Base-by-base conservation (phyloP, 305 asterid species). In the Fraxinus nigra region DNA sequence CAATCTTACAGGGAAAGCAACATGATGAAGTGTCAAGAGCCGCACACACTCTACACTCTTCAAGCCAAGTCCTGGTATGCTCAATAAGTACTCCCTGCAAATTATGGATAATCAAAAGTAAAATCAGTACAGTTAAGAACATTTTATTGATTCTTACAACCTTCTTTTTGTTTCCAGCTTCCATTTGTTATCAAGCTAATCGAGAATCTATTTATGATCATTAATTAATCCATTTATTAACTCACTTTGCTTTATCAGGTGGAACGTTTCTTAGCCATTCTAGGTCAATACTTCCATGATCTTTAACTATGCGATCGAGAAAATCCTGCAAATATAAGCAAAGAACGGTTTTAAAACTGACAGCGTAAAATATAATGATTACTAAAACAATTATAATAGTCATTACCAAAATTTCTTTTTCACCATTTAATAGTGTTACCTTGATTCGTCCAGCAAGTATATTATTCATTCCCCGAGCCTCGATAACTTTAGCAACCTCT, bases 31-130 rank as follows among this genome's bases (percentile, higher is more conserved):
- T 1, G 87, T 16, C 83, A 93, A 86, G 74, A 94, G 94, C 82
- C 92, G 81, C 78, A 94, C 84, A 9, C 98, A 94, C 84, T 90
- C 97, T 0, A 84, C 86, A 74, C 98, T 94, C 88, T 94, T 94
- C 84, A 91, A 81, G 3, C 93, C 96, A 40, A 94, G 75, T n/a
- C 98, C 94, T 0, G 11, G 1, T 7, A 89, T 63, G 80, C 95
- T 90, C 86, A 88, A 51, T 56, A 94, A 84, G 86, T 78, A 92
- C 18, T 87, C 87, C 91, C 97, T 92, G 61, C 6, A 79, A 69
- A 13, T 35, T 72, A 73, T 7, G 78, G 70, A n/a, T 32, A 70
- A 70, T 67, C 32, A 79, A 67, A 18, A 69, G 46, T 38, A 65
- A 2, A 32, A 22, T 33, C n/a, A 37, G 30, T 54, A 48, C 24